These are phyloP conservation scores for Suillus luteus DNA, from an alignment of 768 basidiomycete species.

Conservation along the genomic window DNA sequence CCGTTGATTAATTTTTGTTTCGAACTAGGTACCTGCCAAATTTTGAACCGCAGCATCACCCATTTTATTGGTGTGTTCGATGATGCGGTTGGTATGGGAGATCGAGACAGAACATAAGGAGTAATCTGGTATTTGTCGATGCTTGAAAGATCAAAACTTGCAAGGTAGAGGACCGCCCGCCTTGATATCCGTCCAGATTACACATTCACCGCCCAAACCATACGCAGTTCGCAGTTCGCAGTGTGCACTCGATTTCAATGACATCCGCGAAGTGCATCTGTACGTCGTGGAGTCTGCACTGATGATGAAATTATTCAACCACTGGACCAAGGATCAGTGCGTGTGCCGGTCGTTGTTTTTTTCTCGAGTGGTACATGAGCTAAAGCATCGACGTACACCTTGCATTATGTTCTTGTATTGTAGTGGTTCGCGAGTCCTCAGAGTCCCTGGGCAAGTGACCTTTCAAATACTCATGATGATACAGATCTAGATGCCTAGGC, in stretches of 20 bases:
- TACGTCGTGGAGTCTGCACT: slow-evolving; percentile 37
- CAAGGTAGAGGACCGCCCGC: neutral
- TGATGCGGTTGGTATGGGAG: slow-evolving; percentile 55
- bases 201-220: no score
- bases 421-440: no score
- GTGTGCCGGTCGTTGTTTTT: slow-evolving; percentile 23
- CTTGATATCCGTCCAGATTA: no score
- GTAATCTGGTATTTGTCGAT: no score
- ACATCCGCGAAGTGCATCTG: slow-evolving; percentile 36
- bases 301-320: slow-evolving; percentile 40
- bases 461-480: slow-evolving; percentile 35
- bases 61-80: slow-evolving; percentile 57
- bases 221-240: slow-evolving; percentile 13
- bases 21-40: no score
- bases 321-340: slow-evolving; percentile 38
- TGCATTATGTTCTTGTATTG: slow-evolving; percentile 7
- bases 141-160: neutral
- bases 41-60: slow-evolving; percentile 44
- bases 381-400: slow-evolving; percentile 17
- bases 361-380: slow-evolving; percentile 19
- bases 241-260: slow-evolving; percentile 35
- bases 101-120: slow-evolving; percentile 30
- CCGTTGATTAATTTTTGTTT: no score
- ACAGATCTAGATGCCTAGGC: slow-evolving; percentile 30
- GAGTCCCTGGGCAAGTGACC: slow-evolving; percentile 25